Base-by-base conservation (phyloP, 164 flowering plant genomes). In the Paratinospora sagittata region DNA sequence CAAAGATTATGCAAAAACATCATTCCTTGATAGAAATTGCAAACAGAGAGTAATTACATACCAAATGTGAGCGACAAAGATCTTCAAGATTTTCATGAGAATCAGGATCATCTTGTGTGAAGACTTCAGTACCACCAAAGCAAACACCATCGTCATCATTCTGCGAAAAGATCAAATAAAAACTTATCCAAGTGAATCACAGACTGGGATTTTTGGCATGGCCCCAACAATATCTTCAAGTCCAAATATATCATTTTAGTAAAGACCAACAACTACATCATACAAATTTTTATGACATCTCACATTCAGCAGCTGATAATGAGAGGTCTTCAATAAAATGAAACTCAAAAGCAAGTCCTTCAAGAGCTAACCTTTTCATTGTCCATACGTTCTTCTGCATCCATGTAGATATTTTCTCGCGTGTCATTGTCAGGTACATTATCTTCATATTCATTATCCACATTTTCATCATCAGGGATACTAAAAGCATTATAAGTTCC, bases 31-130 rank as follows among this genome's bases (percentile, higher is more conserved):
- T n/a, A 6, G 19, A n/a, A n/a, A 55, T 55, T 55, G 24, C 9
- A 55, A n/a, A 19, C 19, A 19, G 5, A n/a, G 24, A 64, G 39
- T 37, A 36, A 36, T n/a, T n/a, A 23, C 82, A 77, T 82, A 94
- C 98, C 73, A 95, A 82, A 81, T 92, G 97, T 67, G 97, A 87
- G 26, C 91, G 89, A 68, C 98, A 95, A 41, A 95, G 91, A 80
- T 89, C 97, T 86, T 95, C 98, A 49, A 92, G 86, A 78, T 65
- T 89, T 73, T 84, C 81, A 60, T 86, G 84, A 78, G 82, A 74
- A 69, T 75, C 76, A 16, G 80, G 81, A 75, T 74, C 85, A 69
- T 81, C 87, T 62, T 58, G 69, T 13, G 60, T 81, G 69, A 67
- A 77, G 63, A 76, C 79, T 26, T 80, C 83, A 77, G 78, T 70